A percentile compares a stretch with the other conserved stretches of the same genome.
Evolutionary conservation across 495 filamentous ascomycete genomes (phyloP).

Genomic region (Penicillium longicatenatum): DNA sequence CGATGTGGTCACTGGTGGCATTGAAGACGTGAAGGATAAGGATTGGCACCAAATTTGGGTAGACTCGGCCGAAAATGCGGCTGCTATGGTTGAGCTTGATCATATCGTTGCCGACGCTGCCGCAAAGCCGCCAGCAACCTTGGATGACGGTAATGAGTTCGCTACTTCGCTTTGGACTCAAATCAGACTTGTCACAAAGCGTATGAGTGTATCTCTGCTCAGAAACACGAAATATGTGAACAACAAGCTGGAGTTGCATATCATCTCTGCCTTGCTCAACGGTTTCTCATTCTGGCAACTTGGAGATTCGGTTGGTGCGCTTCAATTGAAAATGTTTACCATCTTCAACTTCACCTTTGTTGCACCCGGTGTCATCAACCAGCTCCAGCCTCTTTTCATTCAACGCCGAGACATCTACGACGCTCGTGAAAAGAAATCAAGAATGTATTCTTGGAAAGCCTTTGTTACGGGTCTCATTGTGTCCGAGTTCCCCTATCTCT

Average conservation of each 20-base stretch:
- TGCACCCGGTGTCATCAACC: constrained; percentile 50
- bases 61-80: constrained; percentile 52
- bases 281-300: constrained; percentile 46
- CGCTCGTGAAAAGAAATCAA: constrained; percentile 51
- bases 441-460: constrained; percentile 56
- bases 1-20: constrained; percentile 63
- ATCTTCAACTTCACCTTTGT: constrained; percentile 56
- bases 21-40: constrained; percentile 35
- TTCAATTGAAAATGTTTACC: constrained; percentile 40
- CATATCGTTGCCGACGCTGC: constrained; percentile 48
- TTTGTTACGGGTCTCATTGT: constrained; percentile 54
- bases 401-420: constrained; percentile 56
- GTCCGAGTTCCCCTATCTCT: constrained; percentile 55
- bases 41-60: constrained; percentile 69
- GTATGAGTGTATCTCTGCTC: constrained; percentile 63
- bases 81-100: constrained; percentile 54
- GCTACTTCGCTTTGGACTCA: constrained; percentile 60
- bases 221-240: constrained; percentile 64
- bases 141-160: constrained; percentile 51
- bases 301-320: constrained; percentile 26
- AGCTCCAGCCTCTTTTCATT: constrained; percentile 57
- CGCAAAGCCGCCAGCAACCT: constrained; percentile 30
- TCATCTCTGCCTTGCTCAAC: constrained; percentile 39
- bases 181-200: constrained; percentile 55
- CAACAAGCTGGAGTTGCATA: constrained; percentile 55